Percentiles rank a stretch among this genome's conserved stretches.
phyloP scores from a whole-genome alignment of 2,329 filamentous ascomycete genomes.

The Aureobasidium sp. region DNA sequence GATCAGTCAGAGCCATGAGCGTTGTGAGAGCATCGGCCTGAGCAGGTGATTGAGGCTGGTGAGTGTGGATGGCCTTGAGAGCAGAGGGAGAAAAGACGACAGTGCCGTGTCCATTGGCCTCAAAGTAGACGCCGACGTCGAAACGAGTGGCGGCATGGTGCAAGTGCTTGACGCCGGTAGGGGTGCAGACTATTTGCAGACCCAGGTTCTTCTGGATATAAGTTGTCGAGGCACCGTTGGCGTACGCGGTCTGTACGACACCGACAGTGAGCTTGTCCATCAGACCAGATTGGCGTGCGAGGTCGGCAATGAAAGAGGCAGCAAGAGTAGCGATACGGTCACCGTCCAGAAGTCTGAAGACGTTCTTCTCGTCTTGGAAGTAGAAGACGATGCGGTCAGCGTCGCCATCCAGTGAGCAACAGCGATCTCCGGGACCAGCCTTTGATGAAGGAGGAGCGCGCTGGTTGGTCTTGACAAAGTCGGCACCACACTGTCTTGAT shows the following conservation, averaged over 20 bases:
- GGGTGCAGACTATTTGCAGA: constrained; percentile 85
- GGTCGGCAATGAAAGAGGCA: constrained; percentile 86
- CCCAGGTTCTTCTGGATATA: constrained; percentile 85
- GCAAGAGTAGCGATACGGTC: constrained; percentile 94
- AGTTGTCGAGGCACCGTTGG: constrained; percentile 88
- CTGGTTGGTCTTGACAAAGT: constrained; percentile 97
- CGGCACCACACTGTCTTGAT: constrained; percentile 68
- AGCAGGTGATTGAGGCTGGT: constrained; percentile 80
- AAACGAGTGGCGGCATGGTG: constrained; percentile 95
- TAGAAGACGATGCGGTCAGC: constrained; percentile 96
- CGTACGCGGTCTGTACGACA: constrained; percentile 95
- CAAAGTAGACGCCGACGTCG: constrained; percentile 96
- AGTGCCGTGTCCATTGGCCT: constrained; percentile 96
- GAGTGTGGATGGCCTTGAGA: constrained; percentile 67
- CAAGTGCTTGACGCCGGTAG: constrained; percentile 93
- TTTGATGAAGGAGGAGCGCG: constrained; percentile 78
- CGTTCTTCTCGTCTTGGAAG: constrained; percentile 72
- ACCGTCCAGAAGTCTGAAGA: constrained; percentile 89
- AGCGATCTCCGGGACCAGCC: constrained; percentile 67
- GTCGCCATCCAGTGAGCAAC: constrained; percentile 89
- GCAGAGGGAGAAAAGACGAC: constrained; percentile 88
- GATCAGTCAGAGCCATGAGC: constrained; percentile 72
- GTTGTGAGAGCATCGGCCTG: constrained; percentile 85
- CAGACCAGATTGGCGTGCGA: constrained; percentile 72
- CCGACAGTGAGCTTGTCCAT: constrained; percentile 78